Percentiles rank a stretch among this genome's conserved stretches.
These are phyloP conservation scores for Calonectria multiphialidica DNA, from an alignment of 2,329 filamentous ascomycete species.

Conservation along the genomic window DNA sequence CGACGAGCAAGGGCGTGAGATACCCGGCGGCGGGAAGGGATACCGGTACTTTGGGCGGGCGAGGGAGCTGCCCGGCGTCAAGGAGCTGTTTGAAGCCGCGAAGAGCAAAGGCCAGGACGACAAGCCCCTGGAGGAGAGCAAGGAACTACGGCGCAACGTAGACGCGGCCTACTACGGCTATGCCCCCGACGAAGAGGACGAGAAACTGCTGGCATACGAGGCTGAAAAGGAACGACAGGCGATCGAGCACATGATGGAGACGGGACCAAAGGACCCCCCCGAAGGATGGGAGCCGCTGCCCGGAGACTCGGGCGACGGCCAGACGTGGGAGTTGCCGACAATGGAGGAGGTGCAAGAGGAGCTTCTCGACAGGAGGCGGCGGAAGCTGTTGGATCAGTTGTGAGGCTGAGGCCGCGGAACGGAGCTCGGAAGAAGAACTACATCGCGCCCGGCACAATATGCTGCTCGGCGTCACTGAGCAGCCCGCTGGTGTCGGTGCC, in stretches of 20 bases:
- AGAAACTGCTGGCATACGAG: conserved; percentile 84
- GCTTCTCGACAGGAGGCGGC: conserved; percentile 85
- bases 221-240: conserved; percentile 86
- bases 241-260: conserved; percentile 73
- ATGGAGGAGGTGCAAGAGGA: conserved; percentile 95
- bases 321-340: conserved; percentile 85
- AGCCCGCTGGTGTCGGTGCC: background rate
- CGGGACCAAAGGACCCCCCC: conserved; percentile 68
- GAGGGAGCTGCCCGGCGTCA: conserved; percentile 90
- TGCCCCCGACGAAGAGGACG: conserved; percentile 92
- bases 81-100: conserved; percentile 92
- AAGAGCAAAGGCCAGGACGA: conserved; percentile 67
- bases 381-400: conserved; percentile 87
- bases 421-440: background rate
- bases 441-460: background rate
- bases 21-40: conserved; percentile 83
- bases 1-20: conserved; percentile 79
- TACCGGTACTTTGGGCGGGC: conserved; percentile 96
- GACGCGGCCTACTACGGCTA: conserved; percentile 98
- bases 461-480: background rate
- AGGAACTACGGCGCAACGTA: conserved; percentile 80
- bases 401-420: conserved; percentile 35
- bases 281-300: conserved; percentile 88
- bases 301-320: conserved; percentile 86
- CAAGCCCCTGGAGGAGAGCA: conserved; percentile 75